Conservation (phyloP, 495 filamentous ascomycete genomes). For the Lasiosphaeris hirsuta region DNA sequence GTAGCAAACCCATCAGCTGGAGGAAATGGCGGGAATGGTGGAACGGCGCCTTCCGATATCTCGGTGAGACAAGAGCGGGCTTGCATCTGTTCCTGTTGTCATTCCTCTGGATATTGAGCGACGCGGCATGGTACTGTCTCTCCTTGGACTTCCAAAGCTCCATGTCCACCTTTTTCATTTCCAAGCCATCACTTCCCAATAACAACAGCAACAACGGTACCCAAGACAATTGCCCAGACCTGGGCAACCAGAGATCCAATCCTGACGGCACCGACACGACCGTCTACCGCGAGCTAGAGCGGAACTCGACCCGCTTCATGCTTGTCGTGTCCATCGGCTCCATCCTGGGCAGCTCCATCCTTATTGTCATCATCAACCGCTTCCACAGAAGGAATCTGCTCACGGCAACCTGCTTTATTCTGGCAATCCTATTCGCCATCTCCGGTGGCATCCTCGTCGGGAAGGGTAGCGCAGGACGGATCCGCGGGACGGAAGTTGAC, state of each 20-base stretch:
- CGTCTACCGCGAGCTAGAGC: conserved; percentile 20
- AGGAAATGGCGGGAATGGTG: conserved; percentile 56
- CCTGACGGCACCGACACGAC: background rate
- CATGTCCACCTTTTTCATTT: conserved; percentile 6
- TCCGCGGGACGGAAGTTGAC: background rate
- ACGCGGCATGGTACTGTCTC: conserved; percentile 59
- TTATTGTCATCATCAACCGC: conserved; percentile 31
- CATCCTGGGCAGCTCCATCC: conserved; percentile 27
- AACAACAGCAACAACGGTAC: too few species aligned
- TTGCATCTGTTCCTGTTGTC: conserved; percentile 53
- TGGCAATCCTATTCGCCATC: conserved; percentile 29
- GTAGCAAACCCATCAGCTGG: conserved; percentile 67
- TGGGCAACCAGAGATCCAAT: conserved; percentile 8
- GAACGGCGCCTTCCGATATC: conserved; percentile 29
- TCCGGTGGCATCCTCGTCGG: conserved; percentile 23
- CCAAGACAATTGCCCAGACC: too few species aligned
- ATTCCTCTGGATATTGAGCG: conserved; percentile 57
- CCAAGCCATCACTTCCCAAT: too few species aligned
- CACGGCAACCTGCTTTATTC: conserved; percentile 19
- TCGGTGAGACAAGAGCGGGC: conserved; percentile 9
- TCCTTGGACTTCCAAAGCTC: conserved; percentile 47
- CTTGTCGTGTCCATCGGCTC: conserved; percentile 33
- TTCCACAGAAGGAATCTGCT: conserved; percentile 30
- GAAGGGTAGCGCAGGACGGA: background rate
- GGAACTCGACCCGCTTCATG: conserved; percentile 23